A percentile compares a stretch with the other conserved stretches of the same genome.
Conservation (phyloP, 2,329 filamentous ascomycete genomes). For the Ramularia endophylla region DNA sequence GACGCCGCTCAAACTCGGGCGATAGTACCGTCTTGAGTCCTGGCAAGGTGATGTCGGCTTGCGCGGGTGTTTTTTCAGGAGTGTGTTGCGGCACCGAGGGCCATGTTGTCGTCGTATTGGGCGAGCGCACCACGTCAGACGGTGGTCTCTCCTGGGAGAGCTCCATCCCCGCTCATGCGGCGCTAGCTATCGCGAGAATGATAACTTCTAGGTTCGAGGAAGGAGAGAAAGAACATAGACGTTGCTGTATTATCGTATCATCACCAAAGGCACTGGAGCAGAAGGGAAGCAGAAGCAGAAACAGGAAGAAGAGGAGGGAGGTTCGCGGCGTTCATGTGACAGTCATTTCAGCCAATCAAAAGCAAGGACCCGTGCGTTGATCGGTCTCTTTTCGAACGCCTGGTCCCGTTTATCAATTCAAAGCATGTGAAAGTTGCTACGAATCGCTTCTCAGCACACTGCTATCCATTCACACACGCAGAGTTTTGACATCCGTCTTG, state of each 20-base stretch:
- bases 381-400: too few species aligned
- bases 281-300: conserved; percentile 7
- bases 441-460: too few species aligned
- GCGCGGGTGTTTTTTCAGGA: conserved; percentile 17
- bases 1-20: conserved; percentile 31
- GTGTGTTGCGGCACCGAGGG: conserved; percentile 13
- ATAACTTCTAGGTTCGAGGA: conserved; percentile 12
- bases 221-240: too few species aligned
- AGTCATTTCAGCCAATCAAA: neutral
- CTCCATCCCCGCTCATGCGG: conserved; percentile 23
- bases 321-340: neutral
- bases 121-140: conserved; percentile 32
- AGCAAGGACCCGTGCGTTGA: too few species aligned
- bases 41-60: conserved; percentile 35
- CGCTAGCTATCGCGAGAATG: conserved; percentile 18
- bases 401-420: too few species aligned
- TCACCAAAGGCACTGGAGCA: conserved; percentile 8
- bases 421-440: too few species aligned
- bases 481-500: too few species aligned
- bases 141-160: conserved; percentile 34
- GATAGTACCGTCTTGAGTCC: conserved; percentile 41
- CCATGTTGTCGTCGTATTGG: conserved; percentile 22
- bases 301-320: conserved; percentile 4
- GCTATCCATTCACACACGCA: too few species aligned
- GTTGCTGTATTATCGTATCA: neutral